These are phyloP conservation scores for Pythium pyrilobum DNA, from an alignment of 352 stramenopile genomes.

Conservation along the genomic window DNA sequence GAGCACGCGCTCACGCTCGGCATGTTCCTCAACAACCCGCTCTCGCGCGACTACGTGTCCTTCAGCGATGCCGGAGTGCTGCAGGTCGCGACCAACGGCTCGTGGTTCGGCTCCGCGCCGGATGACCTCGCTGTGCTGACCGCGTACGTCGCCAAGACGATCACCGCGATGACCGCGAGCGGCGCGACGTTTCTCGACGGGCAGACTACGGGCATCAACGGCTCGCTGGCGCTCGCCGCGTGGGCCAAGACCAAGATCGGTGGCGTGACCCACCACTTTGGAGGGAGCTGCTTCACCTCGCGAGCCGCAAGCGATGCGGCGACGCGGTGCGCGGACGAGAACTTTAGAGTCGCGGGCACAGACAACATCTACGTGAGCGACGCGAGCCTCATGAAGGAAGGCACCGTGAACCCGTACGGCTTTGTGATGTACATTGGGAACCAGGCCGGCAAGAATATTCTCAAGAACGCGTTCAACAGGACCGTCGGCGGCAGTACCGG, in stretches of 20 bases:
- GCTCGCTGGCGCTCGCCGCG: neutral
- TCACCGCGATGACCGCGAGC: conserved; percentile 27
- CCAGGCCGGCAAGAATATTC: conserved; percentile 27
- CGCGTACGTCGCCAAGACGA: conserved; percentile 32
- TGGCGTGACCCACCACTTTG: conserved; percentile 54
- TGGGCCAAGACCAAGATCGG: conserved; percentile 34
- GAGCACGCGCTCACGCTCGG: conserved; percentile 34
- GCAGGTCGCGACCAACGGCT: conserved; percentile 29
- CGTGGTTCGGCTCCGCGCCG: conserved; percentile 30
- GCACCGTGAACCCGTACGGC: conserved; percentile 69
- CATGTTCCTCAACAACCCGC: conserved; percentile 67
- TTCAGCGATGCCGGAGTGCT: conserved; percentile 36
- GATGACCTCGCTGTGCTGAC: conserved; percentile 58
- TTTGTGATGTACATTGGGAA: conserved; percentile 72
- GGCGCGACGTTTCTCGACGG: conserved; percentile 50
- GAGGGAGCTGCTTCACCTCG: conserved; percentile 65
- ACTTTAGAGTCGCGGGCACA: conserved; percentile 59
- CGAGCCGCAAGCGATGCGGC: conserved; percentile 23
- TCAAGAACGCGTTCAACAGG: conserved; percentile 14
- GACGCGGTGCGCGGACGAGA: conserved; percentile 57
- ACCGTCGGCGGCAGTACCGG: neutral
- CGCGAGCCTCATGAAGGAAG: conserved; percentile 53
- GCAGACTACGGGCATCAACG: conserved; percentile 17
- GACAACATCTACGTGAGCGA: conserved; percentile 67
- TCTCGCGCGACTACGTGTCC: conserved; percentile 32